Evolutionary conservation across 805 yeast genomes (phyloP), one percentile per base, ranked within the genome.

Genomic region (Clavispora phyllophila): DNA sequence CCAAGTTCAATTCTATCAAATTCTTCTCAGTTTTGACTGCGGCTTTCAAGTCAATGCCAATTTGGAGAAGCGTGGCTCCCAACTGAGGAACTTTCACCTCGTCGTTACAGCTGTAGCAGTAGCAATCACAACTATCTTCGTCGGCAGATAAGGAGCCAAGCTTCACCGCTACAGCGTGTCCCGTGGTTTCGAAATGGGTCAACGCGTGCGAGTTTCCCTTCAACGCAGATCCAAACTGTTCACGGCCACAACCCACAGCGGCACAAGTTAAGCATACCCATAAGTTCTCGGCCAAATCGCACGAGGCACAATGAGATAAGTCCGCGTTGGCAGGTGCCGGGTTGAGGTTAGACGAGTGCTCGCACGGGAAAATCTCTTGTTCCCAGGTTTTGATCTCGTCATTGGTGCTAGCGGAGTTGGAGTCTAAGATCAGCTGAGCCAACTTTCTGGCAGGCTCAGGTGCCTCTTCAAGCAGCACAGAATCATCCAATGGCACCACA

Each of bases 241-340:
- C 81, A 50, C 99, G 72, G 5, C 99, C 99, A 66, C 99, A 93
- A 4, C 96, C 96, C 9, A 89, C 54, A n/a, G 76, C 66, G 2
- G 99, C 99, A 73, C 99, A 93, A 38, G 77, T 76, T 36, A 93
- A 65, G 67, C 99, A 93, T 14, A 93, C 70, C 99, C 99, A 93
- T 37, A 93, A 64, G 58, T 93, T 93, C 50, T 82, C 85, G 24
- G 65, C 62, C 49, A 93, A 68, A 1, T 75, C 85, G 65, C 95
- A 86, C 9, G 60, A 60, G 3, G 53, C 48, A 60, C 95, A 86
- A 38, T 74, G 56, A 0, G 68, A 46, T 4, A 75, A 48, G 26
- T 75, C 69, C 3, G 37, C 55, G 20, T n/a, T 43, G 12, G 20
- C 4, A 3, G 19, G 19, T 9, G 29, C 39, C 6, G 40, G 28